Evolutionary conservation across 805 yeast genomes (phyloP), one percentile per base, ranked within the genome.

Genomic region (Grigorovia humatica): DNA sequence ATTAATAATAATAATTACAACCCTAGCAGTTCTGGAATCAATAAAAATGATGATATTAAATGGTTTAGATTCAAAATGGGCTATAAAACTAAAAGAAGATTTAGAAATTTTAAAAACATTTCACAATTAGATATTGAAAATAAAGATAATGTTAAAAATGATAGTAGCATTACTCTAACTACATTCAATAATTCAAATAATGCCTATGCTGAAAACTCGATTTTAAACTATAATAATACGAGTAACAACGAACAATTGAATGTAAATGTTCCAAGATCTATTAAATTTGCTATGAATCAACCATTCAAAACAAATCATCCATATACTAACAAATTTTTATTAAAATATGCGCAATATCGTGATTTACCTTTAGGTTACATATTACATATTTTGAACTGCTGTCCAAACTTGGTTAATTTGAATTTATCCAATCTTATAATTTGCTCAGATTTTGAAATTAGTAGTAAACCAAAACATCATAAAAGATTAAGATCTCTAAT

Each of bases 351-450:
- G 2, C 72, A 77, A 19, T 75, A 83, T n/a, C 80, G 77, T 57
- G 96, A 88, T 63, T 63, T 88, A 7, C 96, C 96, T 1, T 69
- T 83, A 30, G 96, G 96, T 0, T 79, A 80, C 55, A 60, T 89
- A 9, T 61, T 88, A 13, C 95, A 86, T 63, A 60, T 88, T 41
- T 61, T 88, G 42, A 75, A 75, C n/a, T 69, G 78, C 38, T 89
- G 96, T 61, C 80, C 80, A 13, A 82, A 84, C 57, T 58, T 88
- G 41, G 67, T 62, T 15, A 58, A 68, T 2, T 57, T 88, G 23
- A 74, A 88, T 58, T 64, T 88, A n/a, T 80, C 80, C 5, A 75
- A 76, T 47, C 58, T 88, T 8, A 76, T 85, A 1, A 68, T 87
- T 9, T 82, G 87, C 6, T 70, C 73, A 15, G 96, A 88, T 67